Evolutionary conservation across 139 green algal genomes (phyloP).

Genomic region (Coelastrella sp.): DNA sequence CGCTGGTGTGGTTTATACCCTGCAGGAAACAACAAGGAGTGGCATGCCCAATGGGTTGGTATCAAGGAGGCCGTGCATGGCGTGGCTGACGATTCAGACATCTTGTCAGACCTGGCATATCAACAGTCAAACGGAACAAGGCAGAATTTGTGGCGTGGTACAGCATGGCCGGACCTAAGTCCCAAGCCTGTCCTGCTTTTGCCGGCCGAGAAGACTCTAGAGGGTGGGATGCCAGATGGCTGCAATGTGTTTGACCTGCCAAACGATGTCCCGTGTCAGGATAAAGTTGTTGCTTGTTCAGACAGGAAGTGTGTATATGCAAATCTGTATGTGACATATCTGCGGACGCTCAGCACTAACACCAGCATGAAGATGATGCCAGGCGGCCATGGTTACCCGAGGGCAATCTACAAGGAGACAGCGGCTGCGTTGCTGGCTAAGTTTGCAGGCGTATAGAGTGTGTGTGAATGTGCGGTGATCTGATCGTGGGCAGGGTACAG

Average conservation of each 20-base stretch:
- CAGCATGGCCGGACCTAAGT: constrained; percentile 25
- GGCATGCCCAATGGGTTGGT: constrained; percentile 25
- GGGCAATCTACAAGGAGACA: constrained; percentile 1
- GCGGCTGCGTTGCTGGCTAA: constrained; percentile 7
- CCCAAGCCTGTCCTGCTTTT: constrained; percentile 20
- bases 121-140: not conserved
- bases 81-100: not conserved
- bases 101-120: constrained; percentile 15
- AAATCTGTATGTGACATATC: constrained; percentile 25
- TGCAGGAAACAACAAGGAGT: constrained; percentile 39
- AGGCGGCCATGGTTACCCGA: not conserved
- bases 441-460: constrained; percentile 27
- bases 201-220: constrained; percentile 7
- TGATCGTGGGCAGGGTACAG: no score
- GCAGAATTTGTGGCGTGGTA: not conserved
- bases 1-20: not conserved
- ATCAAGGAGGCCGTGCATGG: not conserved
- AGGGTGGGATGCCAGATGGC: not conserved
- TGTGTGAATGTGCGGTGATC: no score
- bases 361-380: constrained; percentile 30
- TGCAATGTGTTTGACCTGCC: constrained; percentile 25
- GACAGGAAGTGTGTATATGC: constrained; percentile 19
- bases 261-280: not conserved
- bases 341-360: constrained; percentile 23
- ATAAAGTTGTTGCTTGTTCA: not conserved